Conservation (phyloP, 176 grass and related monocot genomes). For the bread wheat (Triticum aestivum) region IWGSC_CS_RefSeq_v2.1 NC_057812.1:455887154-455887653, state of each 20-base stretch:
- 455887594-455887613: neutral
- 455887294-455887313: constrained; percentile 83
- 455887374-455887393: constrained; percentile 58
- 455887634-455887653: neutral
- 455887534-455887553: neutral
- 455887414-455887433: neutral
- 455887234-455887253: neutral
- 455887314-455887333: constrained; percentile 79
- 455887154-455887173: constrained; percentile 77
- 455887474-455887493: neutral
- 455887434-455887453: neutral
- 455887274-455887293: constrained; percentile 69
- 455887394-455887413: neutral
- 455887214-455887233: neutral
- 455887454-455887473: neutral
- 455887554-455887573: neutral
- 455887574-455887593: neutral
- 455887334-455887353: constrained; percentile 63
- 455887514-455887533: too few species aligned
- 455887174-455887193: neutral
- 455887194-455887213: neutral
- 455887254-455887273: constrained; percentile 64
- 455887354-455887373: constrained; percentile 75
- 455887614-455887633: neutral
- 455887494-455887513: neutral